phyloP scores from a whole-genome alignment of 2,329 filamentous ascomycete genomes.

The Aspergillus ochraceoroseus region DNA sequence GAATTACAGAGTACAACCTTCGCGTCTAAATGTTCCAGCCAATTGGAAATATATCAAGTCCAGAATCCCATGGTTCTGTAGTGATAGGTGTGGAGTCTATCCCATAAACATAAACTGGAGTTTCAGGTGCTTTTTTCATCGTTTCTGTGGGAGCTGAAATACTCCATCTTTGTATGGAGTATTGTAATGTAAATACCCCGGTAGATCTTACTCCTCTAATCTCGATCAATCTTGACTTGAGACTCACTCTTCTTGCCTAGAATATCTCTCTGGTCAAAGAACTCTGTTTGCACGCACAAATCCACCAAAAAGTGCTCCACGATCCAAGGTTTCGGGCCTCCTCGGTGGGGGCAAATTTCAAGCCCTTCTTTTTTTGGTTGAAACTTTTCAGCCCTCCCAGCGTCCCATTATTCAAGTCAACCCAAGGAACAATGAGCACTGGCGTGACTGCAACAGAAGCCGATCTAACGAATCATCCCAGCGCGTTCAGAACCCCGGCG shows the following conservation, averaged over 20 bases:
- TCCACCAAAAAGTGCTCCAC: slow-evolving; percentile 9
- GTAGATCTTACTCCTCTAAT: slow-evolving; percentile 1
- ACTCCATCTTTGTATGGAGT: slow-evolving; percentile 8
- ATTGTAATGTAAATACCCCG: slow-evolving; percentile 10
- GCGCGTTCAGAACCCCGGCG: slow-evolving; percentile 14
- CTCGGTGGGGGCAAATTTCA: slow-evolving; percentile 14
- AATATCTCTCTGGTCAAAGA: too few species aligned
- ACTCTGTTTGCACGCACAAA: background rate
- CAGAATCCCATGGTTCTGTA: slow-evolving; percentile 8
- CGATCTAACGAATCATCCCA: slow-evolving; percentile 23
- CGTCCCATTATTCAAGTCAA: too few species aligned
- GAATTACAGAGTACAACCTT: too few species aligned
- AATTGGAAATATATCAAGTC: slow-evolving; percentile 1
- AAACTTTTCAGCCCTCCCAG: slow-evolving; percentile 7
- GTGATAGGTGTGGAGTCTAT: slow-evolving; percentile 6
- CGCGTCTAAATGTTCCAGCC: background rate
- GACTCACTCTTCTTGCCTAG: too few species aligned
- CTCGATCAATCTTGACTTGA: too few species aligned
- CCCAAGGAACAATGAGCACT: slow-evolving; percentile 17
- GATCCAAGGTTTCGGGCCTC: slow-evolving; percentile 16
- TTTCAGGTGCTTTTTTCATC: slow-evolving; percentile 2
- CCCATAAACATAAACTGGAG: background rate
- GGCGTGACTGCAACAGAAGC: slow-evolving; percentile 21
- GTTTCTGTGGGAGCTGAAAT: slow-evolving; percentile 10
- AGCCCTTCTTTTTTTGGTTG: slow-evolving; percentile 4